A percentile compares a stretch with the other conserved stretches of the same genome.
Evolutionary conservation across 257 asterid genomes (phyloP).

Genomic region (Pogostemon cablin): DNA sequence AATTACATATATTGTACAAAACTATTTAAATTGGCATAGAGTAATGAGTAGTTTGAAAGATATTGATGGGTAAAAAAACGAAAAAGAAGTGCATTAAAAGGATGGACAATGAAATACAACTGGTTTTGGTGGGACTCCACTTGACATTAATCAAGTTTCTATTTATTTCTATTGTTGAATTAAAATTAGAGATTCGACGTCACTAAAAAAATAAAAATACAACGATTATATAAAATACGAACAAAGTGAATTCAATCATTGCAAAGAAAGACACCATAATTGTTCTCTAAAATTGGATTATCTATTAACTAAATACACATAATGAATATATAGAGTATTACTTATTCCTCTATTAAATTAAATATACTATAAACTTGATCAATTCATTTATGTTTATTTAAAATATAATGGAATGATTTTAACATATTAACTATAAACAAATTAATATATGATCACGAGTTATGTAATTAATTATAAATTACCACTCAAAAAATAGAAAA

Average conservation of each 20-base stretch:
- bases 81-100: constrained; percentile 38
- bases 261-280: too few species aligned
- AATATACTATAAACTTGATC: too few species aligned
- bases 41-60: constrained; percentile 30
- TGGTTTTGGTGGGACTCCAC: constrained; percentile 33
- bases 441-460: too few species aligned
- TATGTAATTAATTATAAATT: not conserved
- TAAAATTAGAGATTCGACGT: too few species aligned
- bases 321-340: too few species aligned
- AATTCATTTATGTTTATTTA: too few species aligned
- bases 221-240: too few species aligned
- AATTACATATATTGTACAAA: not conserved
- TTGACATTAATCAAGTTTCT: not conserved
- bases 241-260: too few species aligned
- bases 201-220: not conserved
- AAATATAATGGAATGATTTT: not conserved
- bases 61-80: constrained; percentile 17
- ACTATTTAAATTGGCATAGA: not conserved
- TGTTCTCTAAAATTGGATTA: too few species aligned
- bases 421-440: not conserved
- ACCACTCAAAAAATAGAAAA: not conserved
- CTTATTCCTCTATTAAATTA: too few species aligned
- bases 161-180: not conserved
- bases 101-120: constrained; percentile 37
- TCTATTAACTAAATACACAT: too few species aligned